Evolutionary conservation across 2,329 filamentous ascomycete species (phyloP).

Genomic region (Diplocarpon rosae): DNA sequence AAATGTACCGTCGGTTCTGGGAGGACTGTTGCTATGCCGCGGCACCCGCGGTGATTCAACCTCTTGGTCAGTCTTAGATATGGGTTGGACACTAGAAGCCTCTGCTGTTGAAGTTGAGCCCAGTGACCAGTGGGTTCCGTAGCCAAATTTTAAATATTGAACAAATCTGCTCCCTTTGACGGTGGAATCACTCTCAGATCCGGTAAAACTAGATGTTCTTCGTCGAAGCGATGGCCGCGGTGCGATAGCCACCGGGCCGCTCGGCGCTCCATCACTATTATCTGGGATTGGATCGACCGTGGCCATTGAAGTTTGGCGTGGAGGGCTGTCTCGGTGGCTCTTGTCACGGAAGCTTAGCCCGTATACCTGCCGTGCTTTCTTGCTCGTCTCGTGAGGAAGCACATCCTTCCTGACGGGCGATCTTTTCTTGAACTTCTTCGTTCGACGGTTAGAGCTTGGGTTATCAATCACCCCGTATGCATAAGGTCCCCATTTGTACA

Average conservation of each 20-base stretch:
- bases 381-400: constrained; percentile 7
- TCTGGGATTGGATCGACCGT: constrained; percentile 9
- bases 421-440: constrained; percentile 32
- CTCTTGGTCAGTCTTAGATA: neutral
- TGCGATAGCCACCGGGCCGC: constrained; percentile 2
- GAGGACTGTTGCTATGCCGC: neutral
- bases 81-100: neutral
- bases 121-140: constrained; percentile 55
- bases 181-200: constrained; percentile 19
- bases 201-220: constrained; percentile 12
- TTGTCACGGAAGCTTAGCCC: constrained; percentile 5
- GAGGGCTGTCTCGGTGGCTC: neutral
- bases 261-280: constrained; percentile 3
- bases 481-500: constrained; percentile 73
- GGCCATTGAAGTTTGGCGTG: neutral
- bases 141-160: constrained; percentile 55
- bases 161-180: constrained; percentile 35
- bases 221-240: constrained; percentile 10
- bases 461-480: constrained; percentile 80
- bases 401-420: constrained; percentile 25
- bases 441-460: constrained; percentile 50
- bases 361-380: constrained; percentile 9
- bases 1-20: neutral
- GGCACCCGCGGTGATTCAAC: neutral
- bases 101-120: constrained; percentile 16